phyloP scores from a whole-genome alignment of 140 eudicot genomes.

The Anethum foeniculum region DNA sequence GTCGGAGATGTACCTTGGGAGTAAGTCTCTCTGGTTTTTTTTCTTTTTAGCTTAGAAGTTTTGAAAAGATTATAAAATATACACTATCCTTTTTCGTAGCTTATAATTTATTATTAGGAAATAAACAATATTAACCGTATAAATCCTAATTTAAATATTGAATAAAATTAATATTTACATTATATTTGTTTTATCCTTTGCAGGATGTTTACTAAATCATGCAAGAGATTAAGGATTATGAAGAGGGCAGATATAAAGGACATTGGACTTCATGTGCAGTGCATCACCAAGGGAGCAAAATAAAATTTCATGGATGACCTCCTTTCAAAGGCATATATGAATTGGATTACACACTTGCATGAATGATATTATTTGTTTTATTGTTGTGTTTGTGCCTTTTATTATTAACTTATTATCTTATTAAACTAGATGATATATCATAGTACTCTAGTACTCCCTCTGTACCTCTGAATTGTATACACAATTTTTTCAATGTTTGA shows the following conservation, averaged over 20 bases:
- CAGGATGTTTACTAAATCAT: constrained; percentile 74
- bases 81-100: no score
- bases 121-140: no score
- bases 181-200: background rate
- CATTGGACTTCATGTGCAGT: constrained; percentile 32
- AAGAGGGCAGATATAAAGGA: constrained; percentile 31
- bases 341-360: background rate
- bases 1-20: constrained; percentile 60
- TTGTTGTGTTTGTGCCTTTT: background rate
- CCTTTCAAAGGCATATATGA: background rate
- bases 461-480: no score
- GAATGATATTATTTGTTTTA: background rate
- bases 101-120: no score
- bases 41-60: no score
- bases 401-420: no score
- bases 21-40: constrained; percentile 22
- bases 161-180: no score
- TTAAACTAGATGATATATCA: no score
- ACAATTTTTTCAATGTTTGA: no score
- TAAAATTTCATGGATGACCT: background rate
- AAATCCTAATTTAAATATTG: no score
- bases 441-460: background rate
- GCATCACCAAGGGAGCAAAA: background rate
- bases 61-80: no score
- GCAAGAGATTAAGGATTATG: constrained; percentile 63